A percentile compares a stretch with the other conserved stretches of the same genome.
These are phyloP conservation scores for Phytophthora parvispora DNA, from an alignment of 352 stramenopile genomes.

Conservation along the genomic window DNA sequence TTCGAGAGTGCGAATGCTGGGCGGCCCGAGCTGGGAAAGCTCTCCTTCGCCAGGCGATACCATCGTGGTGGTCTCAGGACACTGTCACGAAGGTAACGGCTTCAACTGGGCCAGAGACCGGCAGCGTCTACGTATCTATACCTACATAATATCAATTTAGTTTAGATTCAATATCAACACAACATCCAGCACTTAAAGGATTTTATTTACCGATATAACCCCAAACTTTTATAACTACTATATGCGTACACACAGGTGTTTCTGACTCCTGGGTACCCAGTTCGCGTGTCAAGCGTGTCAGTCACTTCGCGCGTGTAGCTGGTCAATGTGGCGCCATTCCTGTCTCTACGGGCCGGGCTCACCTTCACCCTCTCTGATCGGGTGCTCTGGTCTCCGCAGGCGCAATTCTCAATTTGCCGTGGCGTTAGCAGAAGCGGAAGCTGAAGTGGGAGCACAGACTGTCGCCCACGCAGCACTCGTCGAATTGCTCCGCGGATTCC, in stretches of 20 bases:
- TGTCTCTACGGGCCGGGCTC: conserved; percentile 21
- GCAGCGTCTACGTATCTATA: not conserved
- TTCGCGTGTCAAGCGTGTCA: conserved; percentile 10
- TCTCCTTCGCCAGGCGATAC: not conserved
- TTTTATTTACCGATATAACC: not conserved
- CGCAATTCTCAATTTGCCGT: conserved; percentile 16
- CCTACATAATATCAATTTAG: too few relatives aligned
- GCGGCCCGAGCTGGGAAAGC: not conserved
- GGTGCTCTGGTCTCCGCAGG: conserved; percentile 26
- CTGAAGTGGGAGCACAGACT: too few relatives aligned
- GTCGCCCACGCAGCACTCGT: not conserved
- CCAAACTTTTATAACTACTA: conserved; percentile 7
- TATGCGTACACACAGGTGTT: conserved; percentile 2
- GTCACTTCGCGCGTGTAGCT: not conserved
- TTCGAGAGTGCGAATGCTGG: not conserved
- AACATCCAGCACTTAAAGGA: too few relatives aligned
- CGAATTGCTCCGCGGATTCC: conserved; percentile 1
- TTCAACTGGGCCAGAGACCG: conserved; percentile 20
- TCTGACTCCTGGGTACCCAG: conserved; percentile 13
- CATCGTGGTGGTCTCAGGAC: conserved; percentile 19
- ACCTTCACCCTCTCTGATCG: conserved; percentile 31
- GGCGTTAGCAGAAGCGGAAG: not conserved
- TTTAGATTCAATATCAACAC: too few relatives aligned
- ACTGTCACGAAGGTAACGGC: conserved; percentile 20
- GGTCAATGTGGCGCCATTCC: conserved; percentile 10